A percentile compares a stretch with the other conserved stretches of the same genome.
Evolutionary conservation across 495 filamentous ascomycete species (phyloP).

Genomic region (Penicillium malachiteum): DNA sequence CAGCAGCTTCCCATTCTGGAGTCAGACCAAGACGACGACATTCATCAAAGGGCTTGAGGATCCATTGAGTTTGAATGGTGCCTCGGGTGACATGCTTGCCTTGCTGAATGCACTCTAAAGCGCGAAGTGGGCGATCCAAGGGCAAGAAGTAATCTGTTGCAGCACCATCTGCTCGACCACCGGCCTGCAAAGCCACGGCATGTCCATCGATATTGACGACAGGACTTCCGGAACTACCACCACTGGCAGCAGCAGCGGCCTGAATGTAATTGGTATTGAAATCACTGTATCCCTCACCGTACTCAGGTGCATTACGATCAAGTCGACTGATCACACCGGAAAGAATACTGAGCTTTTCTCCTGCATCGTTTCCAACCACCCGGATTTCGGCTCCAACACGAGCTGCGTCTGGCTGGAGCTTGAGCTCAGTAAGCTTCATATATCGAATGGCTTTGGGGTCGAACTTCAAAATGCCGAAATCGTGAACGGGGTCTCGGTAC

Average conservation of each 20-base stretch:
- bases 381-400: constrained; percentile 90
- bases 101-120: constrained; percentile 79
- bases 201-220: constrained; percentile 94
- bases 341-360: constrained; percentile 96
- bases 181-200: constrained; percentile 91
- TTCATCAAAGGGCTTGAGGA: constrained; percentile 96
- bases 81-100: constrained; percentile 75
- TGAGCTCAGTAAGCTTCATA: constrained; percentile 79
- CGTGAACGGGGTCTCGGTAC: constrained; percentile 97
- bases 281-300: constrained; percentile 97
- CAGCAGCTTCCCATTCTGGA: constrained; percentile 78
- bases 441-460: constrained; percentile 95
- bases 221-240: constrained; percentile 93
- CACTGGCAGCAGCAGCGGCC: constrained; percentile 92
- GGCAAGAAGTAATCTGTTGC: constrained; percentile 98
- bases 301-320: constrained; percentile 95
- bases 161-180: constrained; percentile 88
- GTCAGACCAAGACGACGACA: constrained; percentile 86
- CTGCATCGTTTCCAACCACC: constrained; percentile 97
- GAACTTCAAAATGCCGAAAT: constrained; percentile 96
- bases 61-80: constrained; percentile 97
- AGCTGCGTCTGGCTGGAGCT: constrained; percentile 82
- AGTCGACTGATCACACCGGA: constrained; percentile 96
- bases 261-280: constrained; percentile 99
- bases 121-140: constrained; percentile 81